Conservation (phyloP, 768 basidiomycete genomes). For the Steccherinum ochraceum region DNA sequence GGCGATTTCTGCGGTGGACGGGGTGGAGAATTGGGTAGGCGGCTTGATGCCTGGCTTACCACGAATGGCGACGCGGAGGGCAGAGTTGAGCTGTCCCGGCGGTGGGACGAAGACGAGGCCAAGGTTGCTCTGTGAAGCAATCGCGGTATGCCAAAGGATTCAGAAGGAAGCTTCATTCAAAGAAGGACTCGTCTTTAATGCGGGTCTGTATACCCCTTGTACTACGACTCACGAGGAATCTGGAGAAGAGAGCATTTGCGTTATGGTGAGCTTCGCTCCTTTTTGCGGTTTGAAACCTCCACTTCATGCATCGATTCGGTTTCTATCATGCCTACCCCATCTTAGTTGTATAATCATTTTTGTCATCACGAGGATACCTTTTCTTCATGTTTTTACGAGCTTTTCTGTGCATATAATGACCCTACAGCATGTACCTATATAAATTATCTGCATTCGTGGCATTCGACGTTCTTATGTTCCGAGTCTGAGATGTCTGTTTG, state of each 20-base stretch:
- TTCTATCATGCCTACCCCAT: neutral
- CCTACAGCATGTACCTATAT: neutral
- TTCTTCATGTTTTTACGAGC: neutral
- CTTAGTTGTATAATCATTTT: neutral
- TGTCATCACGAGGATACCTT: neutral
- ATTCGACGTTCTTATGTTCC: too few species aligned
- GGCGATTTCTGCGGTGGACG: constrained; percentile 77
- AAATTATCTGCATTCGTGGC: neutral
- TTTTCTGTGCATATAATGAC: neutral
- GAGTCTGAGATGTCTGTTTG: too few species aligned
- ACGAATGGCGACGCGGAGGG: constrained; percentile 22
- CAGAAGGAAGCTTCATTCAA: neutral
- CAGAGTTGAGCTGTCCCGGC: constrained; percentile 18
- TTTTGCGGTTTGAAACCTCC: neutral
- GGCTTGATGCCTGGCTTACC: constrained; percentile 68
- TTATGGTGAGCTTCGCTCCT: neutral
- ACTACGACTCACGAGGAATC: too few species aligned
- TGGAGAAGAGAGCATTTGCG: neutral
- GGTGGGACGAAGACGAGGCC: constrained; percentile 18
- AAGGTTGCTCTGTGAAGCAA: neutral
- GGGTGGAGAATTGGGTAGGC: constrained; percentile 69
- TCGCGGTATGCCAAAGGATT: neutral
- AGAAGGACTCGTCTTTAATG: neutral
- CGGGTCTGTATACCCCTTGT: neutral
- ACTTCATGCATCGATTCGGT: neutral